Percentiles rank a stretch among this genome's conserved stretches.
These are phyloP conservation scores for Cladosporium cucumerinum DNA, from an alignment of 2,329 filamentous ascomycete species.

Conservation along the genomic window DNA sequence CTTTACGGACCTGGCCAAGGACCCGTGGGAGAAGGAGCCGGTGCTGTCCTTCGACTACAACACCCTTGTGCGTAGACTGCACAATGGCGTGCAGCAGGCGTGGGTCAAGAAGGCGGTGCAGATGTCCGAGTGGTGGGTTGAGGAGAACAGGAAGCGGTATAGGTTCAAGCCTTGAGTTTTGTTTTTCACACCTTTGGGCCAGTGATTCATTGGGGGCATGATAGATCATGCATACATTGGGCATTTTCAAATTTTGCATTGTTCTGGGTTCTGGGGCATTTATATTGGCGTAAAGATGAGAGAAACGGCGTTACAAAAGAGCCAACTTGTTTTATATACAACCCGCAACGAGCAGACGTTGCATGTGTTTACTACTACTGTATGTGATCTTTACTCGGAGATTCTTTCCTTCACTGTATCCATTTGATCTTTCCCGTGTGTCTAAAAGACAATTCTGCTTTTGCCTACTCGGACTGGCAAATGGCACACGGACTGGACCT, in stretches of 20 bases:
- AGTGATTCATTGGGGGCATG: not conserved
- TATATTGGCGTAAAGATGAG: not conserved
- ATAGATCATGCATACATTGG: not conserved
- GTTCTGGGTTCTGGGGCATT: not conserved
- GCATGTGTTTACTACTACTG: not conserved
- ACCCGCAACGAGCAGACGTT: not conserved
- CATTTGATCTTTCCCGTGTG: no score
- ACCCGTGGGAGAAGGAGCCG: slow-evolving; percentile 7
- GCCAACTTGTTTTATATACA: not conserved
- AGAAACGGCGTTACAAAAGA: not conserved
- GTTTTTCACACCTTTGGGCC: no score
- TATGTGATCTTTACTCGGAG: not conserved
- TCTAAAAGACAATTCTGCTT: no score
- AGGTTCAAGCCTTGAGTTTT: slow-evolving; percentile 12
- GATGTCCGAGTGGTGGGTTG: slow-evolving; percentile 15
- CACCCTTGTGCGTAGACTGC: slow-evolving; percentile 3
- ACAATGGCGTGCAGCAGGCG: slow-evolving; percentile 3
- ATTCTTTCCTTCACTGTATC: not conserved
- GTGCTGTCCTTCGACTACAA: slow-evolving; percentile 13
- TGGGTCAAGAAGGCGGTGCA: slow-evolving; percentile 16
- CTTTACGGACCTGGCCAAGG: slow-evolving; percentile 8
- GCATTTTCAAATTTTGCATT: not conserved
- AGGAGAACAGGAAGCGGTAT: slow-evolving; percentile 12
- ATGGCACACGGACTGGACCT: no score
- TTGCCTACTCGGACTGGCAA: no score